phyloP scores from a whole-genome alignment of 2,329 filamentous ascomycete species.

The Thelonectria olida region DNA sequence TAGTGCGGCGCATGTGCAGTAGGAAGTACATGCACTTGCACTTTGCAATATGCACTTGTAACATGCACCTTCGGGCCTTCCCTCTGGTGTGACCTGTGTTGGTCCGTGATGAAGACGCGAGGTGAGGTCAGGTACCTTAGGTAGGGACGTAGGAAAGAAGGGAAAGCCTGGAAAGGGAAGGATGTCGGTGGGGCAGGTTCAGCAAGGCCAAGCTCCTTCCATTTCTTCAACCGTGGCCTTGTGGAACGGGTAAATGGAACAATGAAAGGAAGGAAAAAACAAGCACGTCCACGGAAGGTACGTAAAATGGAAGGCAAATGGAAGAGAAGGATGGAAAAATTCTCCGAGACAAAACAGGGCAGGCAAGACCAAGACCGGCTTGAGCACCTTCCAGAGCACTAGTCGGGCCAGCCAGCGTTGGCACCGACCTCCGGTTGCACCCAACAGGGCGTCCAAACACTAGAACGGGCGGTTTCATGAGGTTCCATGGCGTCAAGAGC shows the following conservation, averaged over 20 bases:
- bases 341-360: slow-evolving; percentile 19
- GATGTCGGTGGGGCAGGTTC: slow-evolving; percentile 2
- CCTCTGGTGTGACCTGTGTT: not conserved
- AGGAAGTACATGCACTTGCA: not conserved
- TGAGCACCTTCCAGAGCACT: not conserved
- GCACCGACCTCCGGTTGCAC: not conserved
- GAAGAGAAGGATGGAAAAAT: slow-evolving; percentile 15
- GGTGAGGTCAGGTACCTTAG: not conserved
- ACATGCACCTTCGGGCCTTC: not conserved
- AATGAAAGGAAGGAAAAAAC: slow-evolving; percentile 4
- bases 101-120: not conserved
- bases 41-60: not conserved
- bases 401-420: not conserved
- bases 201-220: slow-evolving; percentile 4
- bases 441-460: not conserved
- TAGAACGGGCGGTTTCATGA: not conserved
- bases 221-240: not conserved
- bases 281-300: too few relatives aligned
- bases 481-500: not conserved
- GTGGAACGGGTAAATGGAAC: not conserved
- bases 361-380: slow-evolving; percentile 1
- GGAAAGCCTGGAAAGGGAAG: not conserved
- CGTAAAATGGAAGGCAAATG: slow-evolving; percentile 1
- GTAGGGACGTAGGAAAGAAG: not conserved
- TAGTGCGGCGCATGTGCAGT: not conserved